Evolutionary conservation across 2,329 filamentous ascomycete species (phyloP), one percentile per base, ranked within the genome.

Genomic region (Beauveria asiatica): DNA sequence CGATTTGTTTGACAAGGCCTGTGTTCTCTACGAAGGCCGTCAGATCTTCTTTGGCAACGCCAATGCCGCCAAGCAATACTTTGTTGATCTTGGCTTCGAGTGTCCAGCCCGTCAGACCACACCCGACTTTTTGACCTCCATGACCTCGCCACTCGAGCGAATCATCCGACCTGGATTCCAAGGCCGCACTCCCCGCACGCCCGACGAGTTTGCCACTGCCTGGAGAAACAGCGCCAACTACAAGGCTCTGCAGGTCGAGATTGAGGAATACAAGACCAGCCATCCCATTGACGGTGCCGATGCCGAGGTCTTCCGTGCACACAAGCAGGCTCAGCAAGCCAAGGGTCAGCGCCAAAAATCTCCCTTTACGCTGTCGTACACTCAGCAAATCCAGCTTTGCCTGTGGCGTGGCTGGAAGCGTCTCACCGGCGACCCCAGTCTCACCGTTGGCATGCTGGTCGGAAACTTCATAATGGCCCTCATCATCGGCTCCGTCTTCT

Each of bases 401-500:
- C 76, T 96, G 53, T 86, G 85, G 78, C 87, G 92, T 69, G 91
- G 90, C 11, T 94, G 87, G 76, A 83, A 85, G 68, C 85, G 92
- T 57, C 78, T 96, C 8, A 80, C 78, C 59, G 89, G 88, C 57
- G 92, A 97, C 69, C 87, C 89, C 21, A 88, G 83, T 68, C 76
- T 94, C 66, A 90, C 88, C 0, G 65, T 92, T 23, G 84, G 83
- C 41, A 80, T 85, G 61, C 78, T 87, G 21, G 75, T 91, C 59
- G 88, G 85, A 65, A 95, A 96, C 73, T 82, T 86, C 51, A 42
- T 54, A 23, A 54, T 41, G 37, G 81, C 88, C 60, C 78, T 96
- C 64, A 88, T 96, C 69, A 84, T 96, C 62, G 75, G 88, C 59
- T 88, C 86, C 64, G 87, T 96, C 65, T 96, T 94, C 74, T 96